Evolutionary conservation across 2,329 filamentous ascomycete species (phyloP), one percentile per base, ranked within the genome.

Genomic region (Fusarium incarnatum): DNA sequence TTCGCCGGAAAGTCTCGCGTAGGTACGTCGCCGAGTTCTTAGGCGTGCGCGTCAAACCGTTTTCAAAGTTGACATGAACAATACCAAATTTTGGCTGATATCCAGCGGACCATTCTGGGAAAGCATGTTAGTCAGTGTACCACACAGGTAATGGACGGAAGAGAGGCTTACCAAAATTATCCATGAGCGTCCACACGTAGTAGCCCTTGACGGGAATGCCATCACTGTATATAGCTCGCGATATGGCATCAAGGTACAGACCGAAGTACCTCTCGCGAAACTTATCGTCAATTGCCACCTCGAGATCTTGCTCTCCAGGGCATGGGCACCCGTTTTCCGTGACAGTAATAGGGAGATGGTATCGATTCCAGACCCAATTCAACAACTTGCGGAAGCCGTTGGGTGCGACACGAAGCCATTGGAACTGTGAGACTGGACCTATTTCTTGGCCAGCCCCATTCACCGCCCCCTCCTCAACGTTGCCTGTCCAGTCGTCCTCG

Each of bases 31-130:
- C 78, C 1, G 78, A 80, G 45, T 75, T 74, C 67, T 82, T 82
- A 0, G 81, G 80, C 34, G 79, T 82, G 22, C 79, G 75, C 56
- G 79, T 75, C 25, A 80, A 47, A 3, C 78, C 41, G 22, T 46
- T 82, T 9, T 78, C 72, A 48, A 78, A 81, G 58, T 82, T 77
- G 4, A 80, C 77, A 62, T 77, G 81, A 1, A 78, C 79, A 10
- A 81, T 77, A 7, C 80, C 80, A 53, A 82, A 82, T 4, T 80
- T 73, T 22, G 79, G 78, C 2, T 77, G 78, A 47, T 77, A 83
- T 6, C 81, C 81, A 37, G 78, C 79, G 11, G 79, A 80, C 81
- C 80, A 78, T 60, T 56, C 54, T 56, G 15, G 8, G n/a, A 44
- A 27, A 9, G 10, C 27, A 27, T 27, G 27, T 49, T 20, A 41